Base-by-base conservation (phyloP, 495 filamentous ascomycete genomes). In the Penicillium malachiteum region DNA sequence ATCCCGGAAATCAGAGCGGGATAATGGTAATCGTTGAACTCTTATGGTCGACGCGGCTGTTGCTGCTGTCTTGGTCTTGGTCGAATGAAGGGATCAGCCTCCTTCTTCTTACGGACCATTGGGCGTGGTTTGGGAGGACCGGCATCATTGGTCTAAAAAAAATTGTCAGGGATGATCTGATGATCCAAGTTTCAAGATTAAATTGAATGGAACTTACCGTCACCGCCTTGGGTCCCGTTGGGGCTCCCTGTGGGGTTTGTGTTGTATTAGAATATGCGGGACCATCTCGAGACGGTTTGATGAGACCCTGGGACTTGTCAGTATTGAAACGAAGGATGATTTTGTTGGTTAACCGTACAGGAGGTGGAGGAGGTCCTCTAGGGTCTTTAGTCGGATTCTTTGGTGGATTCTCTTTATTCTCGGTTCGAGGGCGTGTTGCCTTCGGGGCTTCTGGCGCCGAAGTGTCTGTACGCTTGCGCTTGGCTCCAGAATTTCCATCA, bases 11-110 rank as follows among this genome's bases (percentile, higher is more conserved):
- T 26, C 21, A 26, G 21, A 26, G 21, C 21, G 21, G 21, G 21
- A 26, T 26, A 26, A 26, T 26, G 21, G 34, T 37, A 37, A 13
- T 37, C 9, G 12, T 37, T 3, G 9, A 37, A 10, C 34, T 37
- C 34, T n/a, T 37, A 37, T 37, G 34, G 34, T 37, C 34, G 34
- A 10, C 34, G 34, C 34, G 8, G 34, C 12, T 37, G 21, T 49
- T 35, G 16, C 33, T 21, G 17, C 7, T 38, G 17, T 49, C 69
- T 72, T 48, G 65, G 69, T 55, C 80, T 83, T 6, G 79, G 78
- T 17, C 75, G 66, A 45, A 83, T 81, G 44, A 83, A 83, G 1
- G 78, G 78, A 59, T 82, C 78, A 9, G 52, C 72, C 37, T 78
- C 70, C 54, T 79, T 80, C 58, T 72, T 78, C 50, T 73, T 76